These are phyloP conservation scores for Claviceps sorghi DNA, from an alignment of 2,329 filamentous ascomycete species.

Conservation along the genomic window DNA sequence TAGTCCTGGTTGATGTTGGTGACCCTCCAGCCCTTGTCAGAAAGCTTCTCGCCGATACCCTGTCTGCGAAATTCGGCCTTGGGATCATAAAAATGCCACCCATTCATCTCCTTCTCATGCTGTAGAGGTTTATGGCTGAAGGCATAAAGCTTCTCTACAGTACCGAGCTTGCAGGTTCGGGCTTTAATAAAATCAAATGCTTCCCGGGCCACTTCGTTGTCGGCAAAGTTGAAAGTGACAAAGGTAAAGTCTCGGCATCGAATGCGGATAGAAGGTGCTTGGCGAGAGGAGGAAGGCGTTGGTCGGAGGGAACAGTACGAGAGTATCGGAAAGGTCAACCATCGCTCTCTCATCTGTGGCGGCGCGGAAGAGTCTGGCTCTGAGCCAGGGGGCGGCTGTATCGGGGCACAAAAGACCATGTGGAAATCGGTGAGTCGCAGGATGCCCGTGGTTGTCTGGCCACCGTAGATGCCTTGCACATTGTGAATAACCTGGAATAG, in stretches of 20 bases:
- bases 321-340: conserved; percentile 93
- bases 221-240: conserved; percentile 74
- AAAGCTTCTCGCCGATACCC: conserved; percentile 70
- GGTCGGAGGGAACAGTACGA: conserved; percentile 65
- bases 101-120: conserved; percentile 58
- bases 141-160: conserved; percentile 79
- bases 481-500: conserved; percentile 33
- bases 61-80: conserved; percentile 74
- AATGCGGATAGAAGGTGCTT: conserved; percentile 70
- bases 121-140: conserved; percentile 69
- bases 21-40: conserved; percentile 72
- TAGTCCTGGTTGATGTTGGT: conserved; percentile 85
- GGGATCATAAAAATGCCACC: conserved; percentile 76
- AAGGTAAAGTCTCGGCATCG: conserved; percentile 89
- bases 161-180: conserved; percentile 67
- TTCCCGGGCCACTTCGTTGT: conserved; percentile 61
- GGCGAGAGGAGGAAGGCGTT: conserved; percentile 50
- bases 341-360: conserved; percentile 49
- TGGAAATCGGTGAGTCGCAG: conserved; percentile 50
- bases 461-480: conserved; percentile 46
- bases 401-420: conserved; percentile 36
- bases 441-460: conserved; percentile 40
- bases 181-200: conserved; percentile 75
- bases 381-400: conserved; percentile 15
- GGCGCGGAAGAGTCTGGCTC: conserved; percentile 11